A percentile compares a stretch with the other conserved stretches of the same genome.
Conservation (phyloP, 2,329 filamentous ascomycete genomes). For the Karstenula rhodostoma region DNA sequence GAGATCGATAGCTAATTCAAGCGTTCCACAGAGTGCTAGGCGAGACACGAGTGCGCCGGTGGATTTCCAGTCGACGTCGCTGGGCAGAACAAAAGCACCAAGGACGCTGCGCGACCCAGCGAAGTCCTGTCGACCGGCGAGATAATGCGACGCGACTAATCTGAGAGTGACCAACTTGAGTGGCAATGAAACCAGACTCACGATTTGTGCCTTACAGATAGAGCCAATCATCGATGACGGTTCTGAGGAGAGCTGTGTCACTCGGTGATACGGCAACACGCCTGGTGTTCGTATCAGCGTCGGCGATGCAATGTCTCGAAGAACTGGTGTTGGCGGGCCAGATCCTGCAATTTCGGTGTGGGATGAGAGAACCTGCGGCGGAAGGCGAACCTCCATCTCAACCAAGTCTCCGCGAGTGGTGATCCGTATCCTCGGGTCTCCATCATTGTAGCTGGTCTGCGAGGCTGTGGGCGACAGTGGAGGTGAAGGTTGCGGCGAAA, state of each 20-base stretch:
- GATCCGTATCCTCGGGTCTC: constrained; percentile 49
- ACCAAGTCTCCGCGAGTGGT: constrained; percentile 49
- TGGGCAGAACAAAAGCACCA: constrained; percentile 19
- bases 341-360: constrained; percentile 35
- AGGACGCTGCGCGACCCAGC: constrained; percentile 17
- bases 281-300: constrained; percentile 13
- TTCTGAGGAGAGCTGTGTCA: constrained; percentile 46
- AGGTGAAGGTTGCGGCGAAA: constrained; percentile 36
- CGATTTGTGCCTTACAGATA: constrained; percentile 42
- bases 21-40: constrained; percentile 41
- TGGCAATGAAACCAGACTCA: constrained; percentile 41
- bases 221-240: constrained; percentile 43
- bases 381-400: constrained; percentile 50
- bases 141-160: constrained; percentile 42
- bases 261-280: constrained; percentile 37
- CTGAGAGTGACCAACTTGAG: constrained; percentile 41
- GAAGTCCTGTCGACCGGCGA: constrained; percentile 21
- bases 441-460: constrained; percentile 35
- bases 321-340: constrained; percentile 18
- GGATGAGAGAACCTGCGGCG: constrained; percentile 40
- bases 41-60: constrained; percentile 39
- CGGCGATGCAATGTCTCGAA: constrained; percentile 16
- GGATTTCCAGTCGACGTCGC: constrained; percentile 26
- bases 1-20: constrained; percentile 46
- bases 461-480: constrained; percentile 38